Conservation (phyloP, 164 flowering plant species). For the Protea cynaroides region DNA sequence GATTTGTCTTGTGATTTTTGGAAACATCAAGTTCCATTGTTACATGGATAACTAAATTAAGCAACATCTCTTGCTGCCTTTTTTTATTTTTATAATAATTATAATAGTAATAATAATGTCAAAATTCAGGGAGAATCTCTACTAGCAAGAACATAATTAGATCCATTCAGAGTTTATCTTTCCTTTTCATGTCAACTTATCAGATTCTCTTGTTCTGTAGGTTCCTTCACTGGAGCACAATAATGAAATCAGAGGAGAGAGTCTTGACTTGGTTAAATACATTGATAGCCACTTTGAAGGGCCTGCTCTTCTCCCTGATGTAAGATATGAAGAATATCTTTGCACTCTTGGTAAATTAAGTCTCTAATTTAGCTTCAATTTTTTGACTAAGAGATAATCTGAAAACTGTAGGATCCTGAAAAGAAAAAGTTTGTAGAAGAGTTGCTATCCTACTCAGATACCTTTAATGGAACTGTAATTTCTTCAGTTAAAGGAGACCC, state of each 20-base stretch:
- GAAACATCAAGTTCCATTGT: too few relatives aligned
- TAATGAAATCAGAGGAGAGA: constrained; percentile 54
- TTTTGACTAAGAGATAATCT: not conserved
- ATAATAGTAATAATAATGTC: too few relatives aligned
- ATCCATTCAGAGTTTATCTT: too few relatives aligned
- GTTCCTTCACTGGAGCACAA: constrained; percentile 68
- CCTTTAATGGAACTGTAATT: constrained; percentile 34
- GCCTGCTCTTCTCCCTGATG: constrained; percentile 53
- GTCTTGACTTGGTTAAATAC: constrained; percentile 58
- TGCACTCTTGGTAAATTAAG: too few relatives aligned
- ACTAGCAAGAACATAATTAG: too few relatives aligned
- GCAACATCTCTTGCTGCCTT: too few relatives aligned
- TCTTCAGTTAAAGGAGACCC: constrained; percentile 43
- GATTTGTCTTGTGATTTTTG: too few relatives aligned
- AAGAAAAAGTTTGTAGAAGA: constrained; percentile 53
- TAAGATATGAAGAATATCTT: constrained; percentile 21
- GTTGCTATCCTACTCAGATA: constrained; percentile 38
- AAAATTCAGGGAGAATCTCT: too few relatives aligned
- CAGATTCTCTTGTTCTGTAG: constrained; percentile 14
- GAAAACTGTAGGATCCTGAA: constrained; percentile 47
- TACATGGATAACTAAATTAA: too few relatives aligned
- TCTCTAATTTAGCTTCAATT: not conserved
- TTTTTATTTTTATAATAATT: too few relatives aligned
- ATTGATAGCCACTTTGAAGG: constrained; percentile 61
- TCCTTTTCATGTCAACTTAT: too few relatives aligned